Evolutionary conservation across 2,329 filamentous ascomycete species (phyloP), one percentile per base, ranked within the genome.

Genomic region (Aaosphaeria pasadenensis): DNA sequence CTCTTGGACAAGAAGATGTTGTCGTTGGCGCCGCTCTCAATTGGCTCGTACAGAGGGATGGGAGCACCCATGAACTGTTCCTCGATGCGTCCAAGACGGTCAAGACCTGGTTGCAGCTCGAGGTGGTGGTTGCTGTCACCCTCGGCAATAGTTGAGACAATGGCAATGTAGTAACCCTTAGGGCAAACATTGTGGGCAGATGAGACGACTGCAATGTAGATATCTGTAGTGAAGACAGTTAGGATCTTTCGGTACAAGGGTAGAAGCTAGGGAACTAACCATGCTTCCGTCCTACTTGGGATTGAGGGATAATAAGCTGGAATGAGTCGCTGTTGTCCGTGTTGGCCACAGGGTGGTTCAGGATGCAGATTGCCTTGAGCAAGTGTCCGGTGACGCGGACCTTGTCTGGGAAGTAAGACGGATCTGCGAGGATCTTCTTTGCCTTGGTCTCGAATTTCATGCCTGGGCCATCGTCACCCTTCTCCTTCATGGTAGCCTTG

Each of bases 111-210:
- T 74, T 94, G 85, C 39, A 99, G 85, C 78, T 99, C 94, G 49
- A 96, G 79, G 74, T 99, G 94, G 75, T 96, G 91, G 81, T 99
- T 97, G 56, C 89, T 86, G 52, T 85, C 77, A 40, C 85, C 86
- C 79, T 99, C 95, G 55, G 94, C 90, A 67, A 99, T 96, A 51
- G 94, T 99, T 42, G 91, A 96, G 57, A 99, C 92, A 52, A 97
- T 99, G 63, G 94, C 94, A 62, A 99, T 90, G 80, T 95, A 99
- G 83, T 96, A 97, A 52, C 92, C 92, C 82, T 96, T 95, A 64
- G 95, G 94, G 78, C 92, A 97, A 62, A 99, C 95, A 64, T 95
- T 97, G 79, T 99, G 95, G 35, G 91, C 89, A 36, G 89, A 90
- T 1, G 91, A 96, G 50, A 99, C 91, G 71, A 94, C 88, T 48